Evolutionary conservation across 768 basidiomycete genomes (phyloP), one percentile per base, ranked within the genome.

Genomic region (Cubamyces lactineus): DNA sequence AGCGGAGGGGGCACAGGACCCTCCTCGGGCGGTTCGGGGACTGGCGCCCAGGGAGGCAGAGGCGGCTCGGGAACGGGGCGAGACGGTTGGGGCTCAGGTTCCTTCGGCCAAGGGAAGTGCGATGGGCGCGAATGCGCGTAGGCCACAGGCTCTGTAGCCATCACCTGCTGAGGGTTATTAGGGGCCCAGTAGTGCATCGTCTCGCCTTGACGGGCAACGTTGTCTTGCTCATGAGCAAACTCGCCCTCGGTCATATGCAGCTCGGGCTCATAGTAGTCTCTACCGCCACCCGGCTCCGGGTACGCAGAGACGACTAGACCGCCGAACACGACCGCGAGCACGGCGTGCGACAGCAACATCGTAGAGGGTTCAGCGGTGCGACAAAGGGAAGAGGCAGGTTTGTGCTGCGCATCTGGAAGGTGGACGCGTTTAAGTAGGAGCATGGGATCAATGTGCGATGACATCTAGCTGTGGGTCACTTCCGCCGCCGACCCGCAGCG

Each of bases 271-370:
- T 49, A 41, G 45, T 28, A 43, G 61, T 19, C 43, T 23, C 57
- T 41, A 21, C 57, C 51, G 41, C 40, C 23, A n/a, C 53, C 48
- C 49, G 43, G 64, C 8, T 38, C 56, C 9, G 59, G 57, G 30
- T n/a, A 28, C 11, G 63, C 66, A 19, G 66, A 63, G 42, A 62
- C 66, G 50, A 63, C 60, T 48, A 67, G 58, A n/a, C 62, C 57
- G 42, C 65, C 59, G 57, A 53, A 63, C 57, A 63, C 60, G 39
- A 61, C 62, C 52, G 67, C 69, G 53, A 66, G 65, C 49, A 66
- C 43, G 63, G 66, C 61, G 65, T 62, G 63, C 54, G 59, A 51
- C 42, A 68, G 59, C 63, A 68, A 62, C 53, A 61, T 70, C 40
- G 53, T 41, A 57, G 30, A 30, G 38, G 64, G 46, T 28, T 23